A percentile compares a stretch with the other conserved stretches of the same genome.
Evolutionary conservation across 306 rosid species (phyloP).

Genomic region (Betula pendula): DNA sequence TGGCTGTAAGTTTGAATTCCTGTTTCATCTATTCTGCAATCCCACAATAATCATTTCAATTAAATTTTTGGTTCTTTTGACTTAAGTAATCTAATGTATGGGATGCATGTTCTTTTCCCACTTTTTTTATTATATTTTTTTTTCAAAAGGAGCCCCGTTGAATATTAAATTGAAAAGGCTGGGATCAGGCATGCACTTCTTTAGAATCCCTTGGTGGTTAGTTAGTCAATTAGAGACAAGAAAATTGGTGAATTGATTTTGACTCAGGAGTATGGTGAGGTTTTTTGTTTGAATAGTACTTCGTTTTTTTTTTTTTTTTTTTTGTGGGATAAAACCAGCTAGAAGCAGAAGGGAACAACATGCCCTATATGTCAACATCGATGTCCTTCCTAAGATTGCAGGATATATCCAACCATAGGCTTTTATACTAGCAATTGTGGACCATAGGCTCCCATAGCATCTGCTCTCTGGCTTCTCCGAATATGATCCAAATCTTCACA

Average conservation of each 20-base stretch:
- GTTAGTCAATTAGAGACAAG: not conserved
- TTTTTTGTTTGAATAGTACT: not conserved
- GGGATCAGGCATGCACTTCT: not conserved
- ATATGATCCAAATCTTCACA: too few species aligned
- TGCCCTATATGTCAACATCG: too few species aligned
- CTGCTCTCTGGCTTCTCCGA: too few species aligned
- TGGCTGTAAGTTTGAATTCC: constrained; percentile 56
- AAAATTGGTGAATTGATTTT: not conserved
- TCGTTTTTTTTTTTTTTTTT: too few species aligned
- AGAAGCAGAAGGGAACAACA: too few species aligned
- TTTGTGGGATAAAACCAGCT: too few species aligned
- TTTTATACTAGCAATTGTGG: too few species aligned
- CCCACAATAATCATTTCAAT: not conserved
- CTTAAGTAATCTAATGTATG: not conserved
- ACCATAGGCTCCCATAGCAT: too few species aligned
- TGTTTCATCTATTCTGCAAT: not conserved
- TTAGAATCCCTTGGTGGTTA: not conserved
- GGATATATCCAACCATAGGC: too few species aligned
- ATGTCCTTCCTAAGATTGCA: too few species aligned
- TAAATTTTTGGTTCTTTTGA: not conserved
- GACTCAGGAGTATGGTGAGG: not conserved
- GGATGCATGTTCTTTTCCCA: not conserved
- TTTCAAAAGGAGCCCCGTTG: not conserved
- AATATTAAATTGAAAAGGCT: not conserved
- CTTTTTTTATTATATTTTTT: too few species aligned